Evolutionary conservation across 148 eudicot species (phyloP), one percentile per base, ranked within the genome.

Genomic region (Rhododendron ferrugineum): DNA sequence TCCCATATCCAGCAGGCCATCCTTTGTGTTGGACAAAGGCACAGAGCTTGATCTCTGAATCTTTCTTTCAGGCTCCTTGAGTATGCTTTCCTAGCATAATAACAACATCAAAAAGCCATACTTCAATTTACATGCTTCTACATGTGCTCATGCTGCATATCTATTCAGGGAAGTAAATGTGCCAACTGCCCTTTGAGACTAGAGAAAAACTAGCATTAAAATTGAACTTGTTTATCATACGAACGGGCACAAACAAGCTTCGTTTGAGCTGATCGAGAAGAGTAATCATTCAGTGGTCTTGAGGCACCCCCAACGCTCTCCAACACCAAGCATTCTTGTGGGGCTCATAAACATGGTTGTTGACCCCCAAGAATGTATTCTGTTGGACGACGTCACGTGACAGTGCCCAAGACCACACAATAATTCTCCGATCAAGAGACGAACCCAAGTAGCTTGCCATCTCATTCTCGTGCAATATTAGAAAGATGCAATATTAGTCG

Each of bases 1-100:
- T 44, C 85, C 90, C 82, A 85, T 37, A 56, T 77, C 68, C 28
- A 81, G 37, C 15, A 54, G 77, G 26, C 66, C 50, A 47, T 74
- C 80, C 72, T 81, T 80, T 79, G 44, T 15, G 66, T 60, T 54
- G 77, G 88, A 22, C 28, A 36, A 14, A 16, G 89, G 89, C 58
- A 85, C 4, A 78, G 88, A 84, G 84, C 30, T 84, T 78, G 88
- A 84, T 84, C 87, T 86, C 70, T 79, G 75, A 66, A 32, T 32
- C 50, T 54, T 81, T 64, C n/a, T 81, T 49, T 81, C 87, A 56
- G 87, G 87, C 82, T 74, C 90, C 86, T 89, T 81, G 28, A 77
- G 36, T 26, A 26, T 68, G 64, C 23, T 40, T 42, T 66, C 84
- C 86, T 85, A 46, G 54, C 75, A 52, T 1, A 30, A 11, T 1